Evolutionary conservation across 768 basidiomycete genomes (phyloP), one percentile per base, ranked within the genome.

Genomic region (Mycena latifolia): DNA sequence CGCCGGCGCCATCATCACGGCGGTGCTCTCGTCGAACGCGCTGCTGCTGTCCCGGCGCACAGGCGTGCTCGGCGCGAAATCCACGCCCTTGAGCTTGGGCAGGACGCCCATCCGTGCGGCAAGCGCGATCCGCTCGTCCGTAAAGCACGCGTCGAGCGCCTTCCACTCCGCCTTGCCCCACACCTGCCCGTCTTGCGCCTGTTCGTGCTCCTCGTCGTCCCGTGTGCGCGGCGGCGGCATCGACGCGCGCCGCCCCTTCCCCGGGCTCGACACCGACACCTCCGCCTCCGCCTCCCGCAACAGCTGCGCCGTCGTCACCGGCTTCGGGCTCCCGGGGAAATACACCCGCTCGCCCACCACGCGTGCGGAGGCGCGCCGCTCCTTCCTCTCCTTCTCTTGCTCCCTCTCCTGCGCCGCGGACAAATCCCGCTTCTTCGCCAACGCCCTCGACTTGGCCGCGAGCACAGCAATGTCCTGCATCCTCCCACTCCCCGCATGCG

Each of bases 141-240:
- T 90, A 67, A 94, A 90, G 71, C 92, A 93, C 25, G 86, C 86
- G 75, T 95, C 94, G 53, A 96, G 81, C 52, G 82, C 73, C 75
- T 91, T 94, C 94, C 94, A 96, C 55, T 94, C 91, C 24, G 86
- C 85, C 72, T 90, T 91, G 5, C 83, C 81, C 94, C 94, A 96
- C 43, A 31, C 77, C 78, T 33, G 31, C 31, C 11, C 31, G 31
- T n/a, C n/a, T n/a, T n/a, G n/a, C n/a, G 74, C 70, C 10, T 45
- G 37, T 22, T 55, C 62, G 28, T 46, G 41, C 14, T 53, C 57
- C 37, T 17, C 20, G 17, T 59, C 6, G 31, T 33, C 31, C 6
- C 31, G 31, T 33, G n/a, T 33, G 57, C 20, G 52, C 14, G 7
- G 39, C 18, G 9, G n/a, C 9, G 39, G 39, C 33, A 35, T 35